phyloP scores from a whole-genome alignment of 1,284 basidiomycete genomes.

The Pyrrhoderma lamaoense region DNA sequence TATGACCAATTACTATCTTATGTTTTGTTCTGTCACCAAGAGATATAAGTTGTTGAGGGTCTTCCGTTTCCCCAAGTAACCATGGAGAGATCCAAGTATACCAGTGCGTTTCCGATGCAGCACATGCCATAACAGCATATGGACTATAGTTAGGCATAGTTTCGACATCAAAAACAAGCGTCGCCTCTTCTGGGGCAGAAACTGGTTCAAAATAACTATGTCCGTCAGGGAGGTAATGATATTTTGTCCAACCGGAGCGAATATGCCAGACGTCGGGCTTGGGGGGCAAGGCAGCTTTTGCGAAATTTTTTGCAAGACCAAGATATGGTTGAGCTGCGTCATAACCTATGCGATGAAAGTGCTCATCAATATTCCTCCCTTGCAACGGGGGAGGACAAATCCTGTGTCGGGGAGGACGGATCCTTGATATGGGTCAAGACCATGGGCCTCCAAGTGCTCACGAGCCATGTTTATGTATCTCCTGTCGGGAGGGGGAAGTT shows the following conservation, averaged over 20 bases:
- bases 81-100: constrained; percentile 97
- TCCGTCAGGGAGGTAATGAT: constrained; percentile 58
- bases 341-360: constrained; percentile 80
- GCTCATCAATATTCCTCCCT: constrained; percentile 79
- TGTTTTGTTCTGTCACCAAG: constrained; percentile 48
- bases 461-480: constrained; percentile 69
- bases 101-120: constrained; percentile 80
- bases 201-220: constrained; percentile 61
- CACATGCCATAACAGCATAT: constrained; percentile 87
- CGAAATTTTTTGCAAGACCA: constrained; percentile 61
- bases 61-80: constrained; percentile 64
- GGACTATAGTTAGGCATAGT: constrained; percentile 80
- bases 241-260: constrained; percentile 88
- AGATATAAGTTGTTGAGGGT: constrained; percentile 71
- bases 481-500: constrained; percentile 58
- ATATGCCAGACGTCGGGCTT: constrained; percentile 69
- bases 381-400: constrained; percentile 85
- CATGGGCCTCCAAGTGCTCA: constrained; percentile 74
- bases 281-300: constrained; percentile 49
- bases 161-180: constrained; percentile 91
- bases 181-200: constrained; percentile 49
- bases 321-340: constrained; percentile 79
- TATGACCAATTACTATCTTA: constrained; percentile 85
- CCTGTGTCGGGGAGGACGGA: constrained; percentile 72
- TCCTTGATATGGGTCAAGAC: constrained; percentile 73